These are phyloP conservation scores for Pleurostoma richardsiae DNA, from an alignment of 2,329 filamentous ascomycete species.

Conservation along the genomic window DNA sequence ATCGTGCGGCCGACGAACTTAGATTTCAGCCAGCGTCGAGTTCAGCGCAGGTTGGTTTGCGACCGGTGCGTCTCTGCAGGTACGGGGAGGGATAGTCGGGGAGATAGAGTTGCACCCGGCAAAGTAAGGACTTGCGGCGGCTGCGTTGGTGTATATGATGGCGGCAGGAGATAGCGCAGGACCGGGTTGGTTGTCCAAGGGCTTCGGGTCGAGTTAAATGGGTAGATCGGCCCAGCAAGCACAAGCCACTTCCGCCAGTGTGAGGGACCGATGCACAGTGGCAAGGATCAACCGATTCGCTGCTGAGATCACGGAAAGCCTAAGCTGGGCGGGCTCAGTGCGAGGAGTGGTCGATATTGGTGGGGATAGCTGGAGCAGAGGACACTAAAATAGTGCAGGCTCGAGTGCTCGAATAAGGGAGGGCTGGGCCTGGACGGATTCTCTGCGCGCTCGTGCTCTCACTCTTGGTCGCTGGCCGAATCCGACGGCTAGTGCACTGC, in stretches of 20 bases:
- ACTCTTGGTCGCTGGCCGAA: not conserved
- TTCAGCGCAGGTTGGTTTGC: conserved; percentile 16
- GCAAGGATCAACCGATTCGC: conserved; percentile 9
- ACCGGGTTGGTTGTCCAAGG: conserved; percentile 11
- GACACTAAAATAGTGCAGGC: conserved; percentile 2
- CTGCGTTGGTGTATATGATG: conserved; percentile 30
- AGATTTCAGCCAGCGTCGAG: conserved; percentile 23
- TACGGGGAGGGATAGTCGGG: conserved; percentile 23
- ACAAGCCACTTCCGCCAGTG: conserved; percentile 8
- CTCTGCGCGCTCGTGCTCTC: not conserved
- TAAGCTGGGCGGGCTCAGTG: conserved; percentile 1
- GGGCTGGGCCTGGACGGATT: conserved; percentile 1
- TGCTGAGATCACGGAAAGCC: conserved; percentile 5
- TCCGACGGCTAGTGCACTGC: not conserved
- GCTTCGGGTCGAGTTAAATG: conserved; percentile 9
- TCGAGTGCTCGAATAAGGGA: conserved; percentile 2
- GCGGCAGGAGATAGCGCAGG: conserved; percentile 24
- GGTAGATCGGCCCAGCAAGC: conserved; percentile 5
- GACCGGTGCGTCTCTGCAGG: conserved; percentile 17
- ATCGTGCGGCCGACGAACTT: conserved; percentile 17
- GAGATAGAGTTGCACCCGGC: conserved; percentile 21
- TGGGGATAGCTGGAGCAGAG: conserved; percentile 1
- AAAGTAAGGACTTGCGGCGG: conserved; percentile 21
- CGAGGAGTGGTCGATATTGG: conserved; percentile 2
- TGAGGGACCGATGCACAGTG: conserved; percentile 7